These are phyloP conservation scores for Verticillium zaregamsianum DNA, from an alignment of 2,329 filamentous ascomycete species.

Conservation along the genomic window DNA sequence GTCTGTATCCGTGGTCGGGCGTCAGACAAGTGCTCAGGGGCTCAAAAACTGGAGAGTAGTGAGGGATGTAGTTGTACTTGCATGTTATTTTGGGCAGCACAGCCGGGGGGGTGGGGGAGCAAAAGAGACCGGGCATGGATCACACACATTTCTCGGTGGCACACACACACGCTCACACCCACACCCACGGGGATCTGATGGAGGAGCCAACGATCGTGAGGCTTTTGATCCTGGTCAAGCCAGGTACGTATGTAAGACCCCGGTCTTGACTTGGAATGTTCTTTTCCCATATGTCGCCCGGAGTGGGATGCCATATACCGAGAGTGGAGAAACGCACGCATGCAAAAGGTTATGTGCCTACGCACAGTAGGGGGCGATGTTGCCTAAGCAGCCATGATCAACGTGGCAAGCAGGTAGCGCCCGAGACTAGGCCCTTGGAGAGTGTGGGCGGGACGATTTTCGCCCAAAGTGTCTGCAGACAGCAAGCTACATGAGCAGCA, in stretches of 20 bases:
- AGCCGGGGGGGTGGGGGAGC: neutral
- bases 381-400: slow-evolving; percentile 20
- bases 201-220: slow-evolving; percentile 1
- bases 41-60: neutral
- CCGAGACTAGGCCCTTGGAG: slow-evolving; percentile 3
- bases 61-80: neutral
- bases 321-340: slow-evolving; percentile 1
- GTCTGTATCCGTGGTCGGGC: neutral
- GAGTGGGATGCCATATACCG: slow-evolving; percentile 1
- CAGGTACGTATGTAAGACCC: neutral
- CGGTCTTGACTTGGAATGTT: neutral
- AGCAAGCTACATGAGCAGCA: neutral
- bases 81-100: neutral
- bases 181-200: neutral
- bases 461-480: slow-evolving; percentile 7
- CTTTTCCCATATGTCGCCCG: neutral
- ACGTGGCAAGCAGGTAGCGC: slow-evolving; percentile 27
- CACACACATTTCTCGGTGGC: slow-evolving; percentile 1
- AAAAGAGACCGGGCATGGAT: neutral
- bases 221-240: slow-evolving; percentile 2
- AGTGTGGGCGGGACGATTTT: neutral
- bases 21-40: neutral
- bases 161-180: slow-evolving; percentile 1
- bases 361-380: slow-evolving; percentile 10
- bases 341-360: neutral